Percentiles rank a stretch among this genome's conserved stretches.
Evolutionary conservation across 352 stramenopile species (phyloP).

Genomic region (Pythium guiyangense): DNA sequence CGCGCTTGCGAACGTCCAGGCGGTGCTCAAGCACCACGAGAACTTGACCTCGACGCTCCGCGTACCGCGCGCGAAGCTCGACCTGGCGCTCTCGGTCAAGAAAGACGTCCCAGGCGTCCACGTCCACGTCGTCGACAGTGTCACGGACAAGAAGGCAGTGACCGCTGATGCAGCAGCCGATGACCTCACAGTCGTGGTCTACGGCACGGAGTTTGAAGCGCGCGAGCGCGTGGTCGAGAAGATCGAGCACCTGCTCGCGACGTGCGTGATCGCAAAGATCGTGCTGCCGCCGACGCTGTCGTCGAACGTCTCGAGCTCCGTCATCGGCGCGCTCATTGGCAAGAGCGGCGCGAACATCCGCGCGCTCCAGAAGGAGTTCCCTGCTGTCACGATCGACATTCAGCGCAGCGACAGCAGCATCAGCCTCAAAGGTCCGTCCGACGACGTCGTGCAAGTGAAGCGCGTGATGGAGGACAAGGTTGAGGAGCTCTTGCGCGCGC

Average conservation of each 20-base stretch:
- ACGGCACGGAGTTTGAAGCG: conserved; percentile 43
- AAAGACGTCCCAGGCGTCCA: conserved; percentile 44
- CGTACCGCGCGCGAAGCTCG: conserved; percentile 38
- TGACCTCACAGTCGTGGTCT: conserved; percentile 47
- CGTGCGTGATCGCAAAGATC: conserved; percentile 46
- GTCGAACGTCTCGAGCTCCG: conserved; percentile 26
- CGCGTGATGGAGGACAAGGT: conserved; percentile 72
- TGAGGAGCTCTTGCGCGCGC: conserved; percentile 36
- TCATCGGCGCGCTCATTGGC: conserved; percentile 70
- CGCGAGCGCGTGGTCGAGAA: conserved; percentile 60
- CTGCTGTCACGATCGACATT: conserved; percentile 62
- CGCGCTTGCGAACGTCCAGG: conserved; percentile 50
- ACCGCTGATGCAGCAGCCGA: too few species aligned
- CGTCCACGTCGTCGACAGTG: conserved; percentile 41
- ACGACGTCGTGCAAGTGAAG: conserved; percentile 48
- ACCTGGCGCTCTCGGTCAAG: conserved; percentile 47
- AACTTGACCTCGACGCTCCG: conserved; percentile 41
- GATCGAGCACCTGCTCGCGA: conserved; percentile 52
- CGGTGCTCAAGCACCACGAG: conserved; percentile 46
- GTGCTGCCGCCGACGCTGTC: conserved; percentile 33
- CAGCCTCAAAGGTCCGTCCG: conserved; percentile 44
- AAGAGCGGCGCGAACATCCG: conserved; percentile 78
- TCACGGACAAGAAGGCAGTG: conserved; percentile 22
- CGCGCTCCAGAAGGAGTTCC: conserved; percentile 59
- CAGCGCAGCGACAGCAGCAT: conserved; percentile 42